Conservation (phyloP, 495 filamentous ascomycete species). For the Aspergillus nidulans region DNA sequence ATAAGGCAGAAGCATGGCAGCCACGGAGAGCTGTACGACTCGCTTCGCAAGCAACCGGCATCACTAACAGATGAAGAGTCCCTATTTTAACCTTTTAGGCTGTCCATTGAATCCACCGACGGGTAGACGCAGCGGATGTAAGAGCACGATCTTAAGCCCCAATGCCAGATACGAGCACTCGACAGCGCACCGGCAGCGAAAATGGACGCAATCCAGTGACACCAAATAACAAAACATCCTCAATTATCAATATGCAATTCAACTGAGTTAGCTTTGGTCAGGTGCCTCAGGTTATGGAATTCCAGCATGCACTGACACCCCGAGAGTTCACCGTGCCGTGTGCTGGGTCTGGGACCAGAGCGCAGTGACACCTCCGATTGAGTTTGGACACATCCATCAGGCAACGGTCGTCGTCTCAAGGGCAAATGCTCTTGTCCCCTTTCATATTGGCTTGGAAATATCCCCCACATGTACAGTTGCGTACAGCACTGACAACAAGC, state of each 20-base stretch:
- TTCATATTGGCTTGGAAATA: background rate
- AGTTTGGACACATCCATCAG: background rate
- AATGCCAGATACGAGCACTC: background rate
- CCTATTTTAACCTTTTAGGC: background rate
- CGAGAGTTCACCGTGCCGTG: background rate
- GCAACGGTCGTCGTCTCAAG: background rate
- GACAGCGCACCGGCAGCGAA: background rate
- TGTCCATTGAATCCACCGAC: background rate
- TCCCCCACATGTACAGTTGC: background rate
- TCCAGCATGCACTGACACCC: background rate
- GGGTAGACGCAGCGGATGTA: conserved; percentile 19
- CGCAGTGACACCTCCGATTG: conserved; percentile 3
- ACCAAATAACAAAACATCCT: conserved; percentile 10
- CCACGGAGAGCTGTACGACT: conserved; percentile 26
- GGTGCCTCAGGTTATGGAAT: conserved; percentile 1
- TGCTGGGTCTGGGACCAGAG: background rate
- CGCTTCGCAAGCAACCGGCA: conserved; percentile 14
- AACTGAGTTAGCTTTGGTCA: background rate
- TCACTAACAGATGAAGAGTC: conserved; percentile 8
- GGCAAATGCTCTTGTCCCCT: background rate
- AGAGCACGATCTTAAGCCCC: conserved; percentile 15
- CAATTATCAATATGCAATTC: conserved; percentile 2
- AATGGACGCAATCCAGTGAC: conserved; percentile 7
- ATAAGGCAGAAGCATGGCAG: conserved; percentile 27
- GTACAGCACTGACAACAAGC: background rate